Evolutionary conservation across 139 green algal genomes (phyloP), one percentile per base, ranked within the genome.

Genomic region (Parachlorella kessleri): DNA sequence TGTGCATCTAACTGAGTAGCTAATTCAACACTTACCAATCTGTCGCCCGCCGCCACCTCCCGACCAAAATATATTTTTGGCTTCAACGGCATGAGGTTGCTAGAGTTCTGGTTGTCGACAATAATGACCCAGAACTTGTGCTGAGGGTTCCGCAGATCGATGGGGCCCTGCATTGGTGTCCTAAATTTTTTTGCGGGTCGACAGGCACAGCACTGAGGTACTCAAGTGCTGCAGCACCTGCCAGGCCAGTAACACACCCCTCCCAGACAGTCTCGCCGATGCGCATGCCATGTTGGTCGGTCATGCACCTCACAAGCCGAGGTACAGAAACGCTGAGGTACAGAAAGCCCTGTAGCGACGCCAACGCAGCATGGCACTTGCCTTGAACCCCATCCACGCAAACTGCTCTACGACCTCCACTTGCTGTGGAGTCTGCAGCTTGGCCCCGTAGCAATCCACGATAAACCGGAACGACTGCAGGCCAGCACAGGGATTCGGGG

Each of bases 61-160:
- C 94, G 84, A 2, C 88, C 93, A 84, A 98, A 98, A 77, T 93
- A 97, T 32, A 91, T 80, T 35, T 89, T 81, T 36, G 75, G 71
- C 1, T 78, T 86, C 10, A 69, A 8, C 48, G 4, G 73, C 10
- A 65, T 32, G 54, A 9, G 63, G 53, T 28, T 28, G 32, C 48
- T 59, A 18, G 48, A 59, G 8, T 6, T 32, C 38, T 63, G 38
- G 38, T 65, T 65, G 70, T 59, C 24, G 21, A 76, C 69, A 24
- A 91, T 65, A 4, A 93, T 85, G 0, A 95, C 54, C 78, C 88
- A 89, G 40, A 94, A 92, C 2, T 40, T 88, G 32, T 90, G 59
- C 4, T 93, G 66, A 5, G 92, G 88, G 6, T 71, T 32, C 24
- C 81, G 85, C 26, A 97, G 81, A 32, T 87, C 48, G 1, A 96